Base-by-base conservation (phyloP, 331 rosid species). In the Ulmus americana region DNA sequence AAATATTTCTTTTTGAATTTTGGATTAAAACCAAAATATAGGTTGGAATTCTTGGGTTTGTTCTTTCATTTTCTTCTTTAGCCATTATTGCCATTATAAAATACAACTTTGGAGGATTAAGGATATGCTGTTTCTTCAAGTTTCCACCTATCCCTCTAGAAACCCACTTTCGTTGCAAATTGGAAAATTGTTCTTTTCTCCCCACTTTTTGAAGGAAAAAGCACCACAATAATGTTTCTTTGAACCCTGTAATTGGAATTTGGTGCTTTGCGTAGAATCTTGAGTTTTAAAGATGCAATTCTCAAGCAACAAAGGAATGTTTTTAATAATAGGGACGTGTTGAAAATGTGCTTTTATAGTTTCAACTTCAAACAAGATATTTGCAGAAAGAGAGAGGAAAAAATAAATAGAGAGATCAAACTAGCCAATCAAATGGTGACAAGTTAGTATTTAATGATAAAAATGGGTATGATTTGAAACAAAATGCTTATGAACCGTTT, bases 51-150 rank as follows among this genome's bases (percentile, higher is more conserved):
- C 35, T 28, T 28, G 35, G 35, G 35, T 28, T 28, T 28, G 35
- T 28, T 55, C 39, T n/a, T 7, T 45, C 55, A 11, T 18, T 74
- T 60, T 61, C 68, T 38, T 52, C 72, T 65, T 51, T 35, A n/a
- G 71, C 28, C 41, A 63, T 42, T 69, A 69, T 63, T 48, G 60
- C 60, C 47, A 56, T 60, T 56, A 61, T 55, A 20, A 22, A 18
- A 69, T 55, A 49, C 75, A 74, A 64, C 68, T 59, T 63, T 28
- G 53, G 45, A 45, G 64, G 35, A 45, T 10, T n/a, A n/a, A n/a
- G n/a, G 48, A 64, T 50, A 39, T 50, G 47, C 51, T 56, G 7
- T 38, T 60, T 10, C 15, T 13, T 46, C 41, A 48, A 63, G 55
- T 43, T 40, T 18, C 35, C 53, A 9, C 15, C 52, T 18, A 41